phyloP scores from a whole-genome alignment of 495 filamentous ascomycete genomes.

The Talaromyces nanjingensis region DNA sequence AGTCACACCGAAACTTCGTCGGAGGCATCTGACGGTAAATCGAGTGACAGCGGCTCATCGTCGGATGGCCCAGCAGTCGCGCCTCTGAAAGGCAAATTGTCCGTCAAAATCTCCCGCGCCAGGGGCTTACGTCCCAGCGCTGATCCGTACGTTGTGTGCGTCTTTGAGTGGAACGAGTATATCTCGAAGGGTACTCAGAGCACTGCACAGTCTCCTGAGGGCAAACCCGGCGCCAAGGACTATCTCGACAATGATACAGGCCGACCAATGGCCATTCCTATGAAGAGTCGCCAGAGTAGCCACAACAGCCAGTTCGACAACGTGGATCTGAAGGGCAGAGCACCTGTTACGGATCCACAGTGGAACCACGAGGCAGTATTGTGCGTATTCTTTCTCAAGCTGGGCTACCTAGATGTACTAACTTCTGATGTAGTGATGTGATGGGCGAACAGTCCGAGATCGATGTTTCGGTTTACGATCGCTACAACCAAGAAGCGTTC shows the following conservation, averaged over 20 bases:
- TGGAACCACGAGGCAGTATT: conserved; percentile 96
- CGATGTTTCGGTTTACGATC: conserved; percentile 91
- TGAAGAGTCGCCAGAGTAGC: conserved; percentile 92
- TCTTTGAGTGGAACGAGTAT: conserved; percentile 93
- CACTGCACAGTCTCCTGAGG: conserved; percentile 31
- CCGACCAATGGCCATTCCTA: conserved; percentile 87
- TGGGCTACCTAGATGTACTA: not conserved
- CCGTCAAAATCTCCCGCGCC: conserved; percentile 79
- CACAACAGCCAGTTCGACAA: conserved; percentile 73
- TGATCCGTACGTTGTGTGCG: conserved; percentile 92
- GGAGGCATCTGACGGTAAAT: conserved; percentile 35
- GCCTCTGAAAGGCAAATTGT: conserved; percentile 80
- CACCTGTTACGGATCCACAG: conserved; percentile 76
- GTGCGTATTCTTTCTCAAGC: conserved; percentile 47
- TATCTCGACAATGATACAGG: conserved; percentile 67
- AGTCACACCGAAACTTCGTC: conserved; percentile 25
- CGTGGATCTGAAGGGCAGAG: conserved; percentile 57
- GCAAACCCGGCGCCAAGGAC: conserved; percentile 43
- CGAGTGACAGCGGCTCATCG: conserved; percentile 32
- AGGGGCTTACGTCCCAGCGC: conserved; percentile 71
- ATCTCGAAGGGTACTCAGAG: conserved; percentile 78
- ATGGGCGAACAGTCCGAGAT: conserved; percentile 87
- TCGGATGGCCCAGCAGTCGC: conserved; percentile 55
- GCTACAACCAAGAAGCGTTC: conserved; percentile 78
- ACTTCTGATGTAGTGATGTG: conserved; percentile 64